Evolutionary conservation across 495 filamentous ascomycete species (phyloP), one percentile per base, ranked within the genome.

Genomic region (Lichina pygmaea): DNA sequence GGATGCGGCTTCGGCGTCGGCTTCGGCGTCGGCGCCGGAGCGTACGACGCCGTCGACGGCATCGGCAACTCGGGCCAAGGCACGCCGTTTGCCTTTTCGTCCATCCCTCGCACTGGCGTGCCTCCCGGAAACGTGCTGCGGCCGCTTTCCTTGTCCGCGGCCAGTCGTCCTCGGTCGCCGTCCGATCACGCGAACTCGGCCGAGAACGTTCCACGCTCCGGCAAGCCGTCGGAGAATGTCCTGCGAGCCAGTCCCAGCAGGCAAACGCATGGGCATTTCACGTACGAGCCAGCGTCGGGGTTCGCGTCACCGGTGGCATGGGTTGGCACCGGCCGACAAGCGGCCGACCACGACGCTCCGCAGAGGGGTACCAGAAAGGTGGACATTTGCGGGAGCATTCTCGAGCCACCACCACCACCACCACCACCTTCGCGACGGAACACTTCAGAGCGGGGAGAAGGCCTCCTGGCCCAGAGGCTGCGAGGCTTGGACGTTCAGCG

Each of bases 401-500:
- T 55, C 24, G 60, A 57, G 37, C 2, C 24, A 4, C 24, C 53
- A 60, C 16, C 79, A 81, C 52, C 70, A 65, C 49, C 83, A 81
- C 53, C 70, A 78, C 36, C 75, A 53, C 53, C 79, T 67, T 53
- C 75, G 70, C 12, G 75, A 81, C 53, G 57, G 60, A 11, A 77
- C 75, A 16, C 61, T 11, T 3, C 12, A 33, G 66, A 70, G 47
- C 52, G 51, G 10, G 62, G 67, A 12, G 68, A 72, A 51, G 65
- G 71, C 43, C 53, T 75, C 30, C 58, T 75, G 33, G 70, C 71
- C 33, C 66, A 63, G 51, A 60, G 65, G 49, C 55, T 75, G 34
- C 62, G 62, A 46, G 57, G 66, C 2, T 30, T 48, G 24, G 46
- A 48, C 16, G 39, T 48, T 11, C 45, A 46, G 30, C 45, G 12